Evolutionary conservation across 2,329 filamentous ascomycete species (phyloP), one percentile per base, ranked within the genome.

Genomic region (Hymenotorrendiella dingleyae): DNA sequence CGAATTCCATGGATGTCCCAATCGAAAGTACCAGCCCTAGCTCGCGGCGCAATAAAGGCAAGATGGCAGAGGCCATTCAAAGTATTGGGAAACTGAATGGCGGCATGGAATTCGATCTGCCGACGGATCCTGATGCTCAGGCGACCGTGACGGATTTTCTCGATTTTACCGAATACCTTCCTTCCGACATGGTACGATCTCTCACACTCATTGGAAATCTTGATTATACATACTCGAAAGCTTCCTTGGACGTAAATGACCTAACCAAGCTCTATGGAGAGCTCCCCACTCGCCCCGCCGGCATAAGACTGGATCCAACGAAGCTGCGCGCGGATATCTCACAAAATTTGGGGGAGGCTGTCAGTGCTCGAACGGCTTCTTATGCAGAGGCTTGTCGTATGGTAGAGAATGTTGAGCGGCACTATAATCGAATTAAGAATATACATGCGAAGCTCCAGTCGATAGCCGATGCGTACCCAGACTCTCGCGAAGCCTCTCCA

Each of bases 71-170:
- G 40, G 55, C 57, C 23, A 50, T 61, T 5, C 57, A 60, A 41
- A 56, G 49, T 8, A 58, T 62, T 54, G 48, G 49, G 16, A 58
- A 55, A 37, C 39, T 61, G 28, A 55, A 58, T 42, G 52, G 42
- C 14, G 55, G 49, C 38, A 49, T 61, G 45, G 59, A 61, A 16
- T 43, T 61, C 28, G 55, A 60, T 35, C 40, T 57, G 17, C 58
- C 59, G 52, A 70, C 72, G 40, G 80, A 84, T 50, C 80, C 80
- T 5, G 80, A 84, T 65, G 78, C 78, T 20, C 78, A 83, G 54
- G 78, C 80, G 6, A 82, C 79, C n/a, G 74, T 83, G 14, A 82
- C 77, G 46, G 80, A 84, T 61, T 84, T 82, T 58, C 74, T 84
- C 60, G 80, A 84, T 47, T 64, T 64, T 33, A 62, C 72, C 60